Evolutionary conservation across 1,284 basidiomycete genomes (phyloP).

Genomic region (Irpex sp.): DNA sequence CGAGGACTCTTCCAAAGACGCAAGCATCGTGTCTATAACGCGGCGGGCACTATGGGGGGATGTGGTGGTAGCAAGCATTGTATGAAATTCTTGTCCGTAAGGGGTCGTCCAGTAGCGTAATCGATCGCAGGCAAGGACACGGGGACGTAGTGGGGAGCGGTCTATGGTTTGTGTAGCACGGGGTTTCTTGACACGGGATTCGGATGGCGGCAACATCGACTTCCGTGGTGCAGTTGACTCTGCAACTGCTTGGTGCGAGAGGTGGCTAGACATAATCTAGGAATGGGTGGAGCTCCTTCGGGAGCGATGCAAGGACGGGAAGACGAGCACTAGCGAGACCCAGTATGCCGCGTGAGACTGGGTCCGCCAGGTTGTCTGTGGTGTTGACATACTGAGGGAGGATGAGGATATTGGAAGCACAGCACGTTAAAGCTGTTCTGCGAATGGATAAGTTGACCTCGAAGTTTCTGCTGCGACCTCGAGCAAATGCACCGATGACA

Average conservation of each 20-base stretch:
- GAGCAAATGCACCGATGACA: slow-evolving; percentile 31
- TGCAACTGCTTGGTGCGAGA: neutral
- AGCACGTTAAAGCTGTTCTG: slow-evolving; percentile 16
- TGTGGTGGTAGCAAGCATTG: neutral
- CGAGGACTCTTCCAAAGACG: slow-evolving; percentile 19
- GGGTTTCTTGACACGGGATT: neutral
- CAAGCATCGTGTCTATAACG: neutral
- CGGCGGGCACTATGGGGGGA: neutral
- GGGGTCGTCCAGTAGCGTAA: neutral
- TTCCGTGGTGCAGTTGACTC: no score
- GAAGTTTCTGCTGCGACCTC: slow-evolving; percentile 28
- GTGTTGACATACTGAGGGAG: neutral
- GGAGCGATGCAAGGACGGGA: neutral
- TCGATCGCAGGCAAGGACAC: slow-evolving; percentile 7
- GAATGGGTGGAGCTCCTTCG: neutral
- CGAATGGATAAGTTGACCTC: slow-evolving; percentile 26
- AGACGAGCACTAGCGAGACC: neutral
- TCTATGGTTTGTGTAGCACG: neutral
- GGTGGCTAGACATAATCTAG: neutral
- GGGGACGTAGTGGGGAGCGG: neutral
- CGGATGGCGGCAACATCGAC: neutral
- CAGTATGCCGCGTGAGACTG: neutral
- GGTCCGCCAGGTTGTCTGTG: neutral
- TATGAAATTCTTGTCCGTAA: neutral
- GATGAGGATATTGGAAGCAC: slow-evolving; percentile 22